A percentile compares a stretch with the other conserved stretches of the same genome.
Conservation (phyloP, 352 stramenopile genomes). For the Pythium plurisporium region DNA sequence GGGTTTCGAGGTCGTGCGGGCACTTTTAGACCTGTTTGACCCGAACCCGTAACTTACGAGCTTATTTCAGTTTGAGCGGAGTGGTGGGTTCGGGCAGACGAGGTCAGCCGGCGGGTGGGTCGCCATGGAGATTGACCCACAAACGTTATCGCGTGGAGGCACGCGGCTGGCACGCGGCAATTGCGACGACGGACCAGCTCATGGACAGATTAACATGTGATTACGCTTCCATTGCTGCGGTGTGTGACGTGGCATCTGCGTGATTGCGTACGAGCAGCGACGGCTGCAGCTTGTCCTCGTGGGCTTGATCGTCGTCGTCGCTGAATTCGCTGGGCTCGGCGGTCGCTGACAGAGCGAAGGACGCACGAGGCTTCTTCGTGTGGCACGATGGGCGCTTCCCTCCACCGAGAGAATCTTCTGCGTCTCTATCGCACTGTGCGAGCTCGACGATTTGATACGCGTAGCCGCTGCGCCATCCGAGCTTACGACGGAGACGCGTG, state of each 20-base stretch:
- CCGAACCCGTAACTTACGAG: too few relatives aligned
- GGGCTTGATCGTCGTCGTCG: not conserved
- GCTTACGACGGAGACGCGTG: not conserved
- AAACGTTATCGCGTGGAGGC: too few relatives aligned
- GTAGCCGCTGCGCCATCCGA: not conserved
- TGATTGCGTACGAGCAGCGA: not conserved
- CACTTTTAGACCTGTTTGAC: too few relatives aligned
- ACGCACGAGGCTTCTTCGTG: not conserved
- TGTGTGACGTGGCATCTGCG: not conserved
- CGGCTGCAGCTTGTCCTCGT: not conserved
- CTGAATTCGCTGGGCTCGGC: slow-evolving; percentile 5
- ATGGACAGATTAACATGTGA: not conserved
- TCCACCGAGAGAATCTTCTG: too few relatives aligned
- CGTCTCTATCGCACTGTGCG: slow-evolving; percentile 10
- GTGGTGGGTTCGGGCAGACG: too few relatives aligned
- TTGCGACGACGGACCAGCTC: too few relatives aligned
- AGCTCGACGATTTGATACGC: slow-evolving; percentile 12
- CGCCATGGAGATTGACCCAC: too few relatives aligned
- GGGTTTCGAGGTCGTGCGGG: too few relatives aligned
- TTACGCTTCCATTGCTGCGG: not conserved
- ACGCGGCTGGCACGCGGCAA: too few relatives aligned
- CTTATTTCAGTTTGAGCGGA: too few relatives aligned
- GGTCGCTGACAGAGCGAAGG: slow-evolving; percentile 10
- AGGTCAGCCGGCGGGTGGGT: too few relatives aligned
- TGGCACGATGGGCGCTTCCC: not conserved